Conservation (phyloP, 768 basidiomycete species). For the Obba rivulosa region DNA sequence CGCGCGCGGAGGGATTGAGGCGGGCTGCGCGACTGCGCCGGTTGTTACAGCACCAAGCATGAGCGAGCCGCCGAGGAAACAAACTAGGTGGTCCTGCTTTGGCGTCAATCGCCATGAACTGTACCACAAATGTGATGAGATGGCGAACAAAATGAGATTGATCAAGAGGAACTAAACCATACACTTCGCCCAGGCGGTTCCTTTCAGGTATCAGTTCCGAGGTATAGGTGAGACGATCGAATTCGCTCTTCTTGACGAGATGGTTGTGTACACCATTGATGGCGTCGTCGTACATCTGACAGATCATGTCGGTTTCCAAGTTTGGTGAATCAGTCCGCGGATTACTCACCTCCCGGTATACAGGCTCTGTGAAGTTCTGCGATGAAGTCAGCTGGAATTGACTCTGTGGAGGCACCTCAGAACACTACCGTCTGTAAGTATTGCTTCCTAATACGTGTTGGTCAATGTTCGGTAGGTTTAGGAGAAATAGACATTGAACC, state of each 20-base stretch:
- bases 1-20: slow-evolving; percentile 65
- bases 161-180: slow-evolving; percentile 14
- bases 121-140: not conserved
- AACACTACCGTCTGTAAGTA: slow-evolving; percentile 70
- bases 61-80: slow-evolving; percentile 90
- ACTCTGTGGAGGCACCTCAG: too few species aligned
- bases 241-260: slow-evolving; percentile 61
- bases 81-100: slow-evolving; percentile 95
- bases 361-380: slow-evolving; percentile 65
- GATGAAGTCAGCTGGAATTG: slow-evolving; percentile 3
- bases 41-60: slow-evolving; percentile 81
- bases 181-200: slow-evolving; percentile 28
- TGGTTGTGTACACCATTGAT: slow-evolving; percentile 77
- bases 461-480: slow-evolving; percentile 6
- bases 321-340: not conserved
- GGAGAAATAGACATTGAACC: slow-evolving; percentile 16
- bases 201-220: slow-evolving; percentile 71
- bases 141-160: not conserved
- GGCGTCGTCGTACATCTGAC: slow-evolving; percentile 86
- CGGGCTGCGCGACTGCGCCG: slow-evolving; percentile 45
- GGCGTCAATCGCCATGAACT: slow-evolving; percentile 73
- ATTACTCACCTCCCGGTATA: slow-evolving; percentile 66
- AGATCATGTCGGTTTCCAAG: not conserved
- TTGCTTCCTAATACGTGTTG: slow-evolving; percentile 51
- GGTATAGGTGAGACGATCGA: slow-evolving; percentile 66